Conservation (phyloP, 2,329 filamentous ascomycete genomes). For the Ophiostoma sp. region DNA sequence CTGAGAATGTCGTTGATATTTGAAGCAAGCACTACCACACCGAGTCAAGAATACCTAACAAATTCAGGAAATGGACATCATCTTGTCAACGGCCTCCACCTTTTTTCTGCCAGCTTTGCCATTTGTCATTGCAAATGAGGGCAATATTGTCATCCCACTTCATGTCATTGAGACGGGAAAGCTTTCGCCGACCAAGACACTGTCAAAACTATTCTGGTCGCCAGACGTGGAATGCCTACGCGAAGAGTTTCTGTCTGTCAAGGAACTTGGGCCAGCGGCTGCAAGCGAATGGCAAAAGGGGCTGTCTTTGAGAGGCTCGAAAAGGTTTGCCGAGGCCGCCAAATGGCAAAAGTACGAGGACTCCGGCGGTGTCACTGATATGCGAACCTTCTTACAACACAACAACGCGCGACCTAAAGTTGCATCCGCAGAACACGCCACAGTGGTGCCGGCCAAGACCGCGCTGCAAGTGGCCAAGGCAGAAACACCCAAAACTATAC, state of each 20-base stretch:
- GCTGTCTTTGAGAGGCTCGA: constrained; percentile 57
- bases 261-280: constrained; percentile 60
- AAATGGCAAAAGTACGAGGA: constrained; percentile 72
- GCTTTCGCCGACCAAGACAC: constrained; percentile 43
- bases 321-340: constrained; percentile 54
- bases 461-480: background rate
- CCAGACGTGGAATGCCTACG: constrained; percentile 58
- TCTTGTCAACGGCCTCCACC: constrained; percentile 55
- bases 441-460: background rate
- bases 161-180: constrained; percentile 49
- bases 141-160: constrained; percentile 56
- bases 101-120: constrained; percentile 63
- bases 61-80: constrained; percentile 64
- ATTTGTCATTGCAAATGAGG: constrained; percentile 59
- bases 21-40: background rate
- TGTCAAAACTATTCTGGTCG: constrained; percentile 63
- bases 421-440: background rate
- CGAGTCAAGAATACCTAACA: background rate
- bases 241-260: constrained; percentile 57
- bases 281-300: constrained; percentile 77
- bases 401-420: background rate
- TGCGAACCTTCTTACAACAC: constrained; percentile 35
- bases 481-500: background rate
- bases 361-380: constrained; percentile 39
- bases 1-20: background rate